Evolutionary conservation across 2,329 filamentous ascomycete species (phyloP).

Genomic region (Westerdykella sp.): DNA sequence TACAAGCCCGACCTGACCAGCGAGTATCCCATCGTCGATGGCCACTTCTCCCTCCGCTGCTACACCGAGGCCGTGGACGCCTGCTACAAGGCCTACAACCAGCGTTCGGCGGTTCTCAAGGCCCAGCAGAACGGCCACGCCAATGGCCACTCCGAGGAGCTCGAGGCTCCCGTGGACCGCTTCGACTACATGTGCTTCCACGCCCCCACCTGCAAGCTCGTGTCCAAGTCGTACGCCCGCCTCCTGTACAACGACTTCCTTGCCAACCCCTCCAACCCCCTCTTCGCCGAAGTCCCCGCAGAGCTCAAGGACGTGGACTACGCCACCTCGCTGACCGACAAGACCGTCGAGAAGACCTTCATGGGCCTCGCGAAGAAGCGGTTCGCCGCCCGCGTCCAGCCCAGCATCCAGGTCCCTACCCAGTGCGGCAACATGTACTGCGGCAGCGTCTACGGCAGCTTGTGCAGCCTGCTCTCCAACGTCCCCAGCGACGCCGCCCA

Average conservation of each 20-base stretch:
- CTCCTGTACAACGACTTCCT: constrained; percentile 50
- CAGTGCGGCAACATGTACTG: constrained; percentile 54
- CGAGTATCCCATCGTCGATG: constrained; percentile 50
- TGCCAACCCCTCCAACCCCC: constrained; percentile 40
- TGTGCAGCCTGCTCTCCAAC: constrained; percentile 45
- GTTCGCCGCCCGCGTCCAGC: constrained; percentile 46
- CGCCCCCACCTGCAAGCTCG: constrained; percentile 50
- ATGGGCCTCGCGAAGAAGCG: constrained; percentile 49
- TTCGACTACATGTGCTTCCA: constrained; percentile 53
- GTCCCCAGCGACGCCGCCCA: constrained; percentile 41
- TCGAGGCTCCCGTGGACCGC: constrained; percentile 45
- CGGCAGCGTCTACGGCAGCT: constrained; percentile 47
- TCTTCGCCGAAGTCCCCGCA: constrained; percentile 46
- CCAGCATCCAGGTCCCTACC: constrained; percentile 46
- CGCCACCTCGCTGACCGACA: constrained; percentile 45
- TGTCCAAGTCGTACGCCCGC: constrained; percentile 50
- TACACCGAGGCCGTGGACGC: constrained; percentile 49
- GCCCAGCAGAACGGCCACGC: constrained; percentile 35
- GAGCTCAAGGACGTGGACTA: constrained; percentile 45
- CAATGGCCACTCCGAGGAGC: constrained; percentile 31
- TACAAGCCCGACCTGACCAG: constrained; percentile 51
- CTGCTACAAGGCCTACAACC: constrained; percentile 51
- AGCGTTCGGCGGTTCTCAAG: constrained; percentile 43
- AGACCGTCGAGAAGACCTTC: constrained; percentile 50
- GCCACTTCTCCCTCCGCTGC: constrained; percentile 49